Evolutionary conservation across 495 filamentous ascomycete species (phyloP), one percentile per base, ranked within the genome.

Genomic region (Hypoxylon fragiforme): DNA sequence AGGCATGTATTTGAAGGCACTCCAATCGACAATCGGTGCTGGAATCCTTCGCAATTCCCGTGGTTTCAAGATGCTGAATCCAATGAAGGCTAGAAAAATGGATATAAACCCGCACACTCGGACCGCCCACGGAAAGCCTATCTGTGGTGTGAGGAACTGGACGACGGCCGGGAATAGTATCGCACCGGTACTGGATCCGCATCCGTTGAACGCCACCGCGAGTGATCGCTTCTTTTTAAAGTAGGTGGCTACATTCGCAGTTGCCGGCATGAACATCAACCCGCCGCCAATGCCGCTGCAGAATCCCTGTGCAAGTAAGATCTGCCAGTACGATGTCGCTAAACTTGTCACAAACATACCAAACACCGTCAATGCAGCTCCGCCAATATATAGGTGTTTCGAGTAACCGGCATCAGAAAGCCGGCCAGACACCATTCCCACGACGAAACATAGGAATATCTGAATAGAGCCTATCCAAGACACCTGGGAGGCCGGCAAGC

Each of bases 91-190:
- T 11, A 72, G 49, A 40, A 53, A 19, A 21, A 74, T 40, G 18
- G 68, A 61, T 22, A 75, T 63, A 38, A 77, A 71, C 3, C 51
- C 73, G 18, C 65, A 65, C 19, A 64, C 62, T 16, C 74, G 38
- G n/a, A 76, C 70, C 9, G 74, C 65, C 74, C 74, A 77, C 7
- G 66, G 51, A 22, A 77, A 77, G 1, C 74, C 74, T n/a, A 76
- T 31, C 35, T 46, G 37, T 2, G 71, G 72, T 7, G 66, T 74
- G 6, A 75, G 53, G 38, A 73, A 73, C 49, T 74, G 72, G 18
- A 76, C 54, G 3, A 64, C 50, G 3, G 71, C 60, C 2, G 74
- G 70, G 42, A 73, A 75, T n/a, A 73, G 40, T 7, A 75, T 65
- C 44, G 68, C 71, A 0, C 73, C 73, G 0, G 70, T 44, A 7